Conservation (phyloP, 148 eudicot genomes). For the Rhododendron griersonianum region DNA sequence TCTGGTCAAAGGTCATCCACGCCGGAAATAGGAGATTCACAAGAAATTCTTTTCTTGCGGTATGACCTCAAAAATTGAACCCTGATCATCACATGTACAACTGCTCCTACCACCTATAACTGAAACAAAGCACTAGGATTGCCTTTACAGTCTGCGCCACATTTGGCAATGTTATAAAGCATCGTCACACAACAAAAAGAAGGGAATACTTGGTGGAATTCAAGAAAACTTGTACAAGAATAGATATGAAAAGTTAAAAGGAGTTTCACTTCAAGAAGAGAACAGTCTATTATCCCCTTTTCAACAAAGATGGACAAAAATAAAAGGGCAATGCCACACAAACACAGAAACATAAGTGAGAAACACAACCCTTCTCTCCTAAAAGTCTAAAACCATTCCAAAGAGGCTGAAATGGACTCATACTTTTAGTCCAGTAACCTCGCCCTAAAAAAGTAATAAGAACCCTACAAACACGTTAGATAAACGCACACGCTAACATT, state of each 20-base stretch:
- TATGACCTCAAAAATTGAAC: no score
- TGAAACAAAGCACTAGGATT: background rate
- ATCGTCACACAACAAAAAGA: background rate
- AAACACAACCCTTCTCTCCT: background rate
- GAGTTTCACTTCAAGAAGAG: background rate
- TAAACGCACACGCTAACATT: slow-evolving; percentile 11
- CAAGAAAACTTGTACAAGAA: background rate
- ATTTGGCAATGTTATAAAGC: background rate
- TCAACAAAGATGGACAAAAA: background rate
- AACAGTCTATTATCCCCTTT: background rate
- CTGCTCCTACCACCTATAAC: background rate
- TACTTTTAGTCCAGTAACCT: background rate
- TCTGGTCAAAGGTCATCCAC: no score
- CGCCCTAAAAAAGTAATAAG: background rate
- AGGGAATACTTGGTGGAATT: background rate
- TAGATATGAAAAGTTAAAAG: background rate
- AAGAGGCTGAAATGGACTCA: background rate
- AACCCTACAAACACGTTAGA: slow-evolving; percentile 9
- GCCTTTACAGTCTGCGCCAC: background rate
- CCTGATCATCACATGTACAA: background rate
- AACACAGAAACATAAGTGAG: background rate
- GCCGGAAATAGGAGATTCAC: no score
- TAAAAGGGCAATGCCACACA: slow-evolving; percentile 1
- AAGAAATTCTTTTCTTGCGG: no score
- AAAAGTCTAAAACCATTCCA: background rate